Conservation (phyloP, 1,284 basidiomycete species). For the Ustilago sp. region DNA sequence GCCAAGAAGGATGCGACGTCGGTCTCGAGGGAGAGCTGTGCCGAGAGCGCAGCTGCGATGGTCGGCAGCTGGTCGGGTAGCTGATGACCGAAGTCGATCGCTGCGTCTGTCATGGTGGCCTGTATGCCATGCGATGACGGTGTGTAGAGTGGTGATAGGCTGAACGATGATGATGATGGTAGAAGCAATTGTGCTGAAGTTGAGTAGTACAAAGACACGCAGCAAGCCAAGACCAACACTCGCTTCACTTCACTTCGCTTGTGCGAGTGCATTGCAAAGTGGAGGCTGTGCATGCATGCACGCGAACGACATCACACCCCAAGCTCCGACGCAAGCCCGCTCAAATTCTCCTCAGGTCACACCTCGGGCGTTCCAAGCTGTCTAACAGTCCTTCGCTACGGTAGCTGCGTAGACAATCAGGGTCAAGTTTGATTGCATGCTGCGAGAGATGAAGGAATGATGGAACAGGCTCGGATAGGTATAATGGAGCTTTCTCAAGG, state of each 20-base stretch:
- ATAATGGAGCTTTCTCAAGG: no score
- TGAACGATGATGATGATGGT: not conserved
- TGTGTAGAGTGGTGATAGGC: not conserved
- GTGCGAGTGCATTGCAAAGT: not conserved
- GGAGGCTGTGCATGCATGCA: conserved; percentile 12
- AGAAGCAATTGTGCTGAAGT: not conserved
- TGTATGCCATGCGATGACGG: not conserved
- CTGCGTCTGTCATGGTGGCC: conserved; percentile 17
- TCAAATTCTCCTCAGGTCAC: not conserved
- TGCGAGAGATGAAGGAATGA: not conserved
- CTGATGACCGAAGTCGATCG: conserved; percentile 32
- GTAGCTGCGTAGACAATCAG: no score
- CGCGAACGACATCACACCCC: conserved; percentile 17
- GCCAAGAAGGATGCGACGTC: conserved; percentile 49
- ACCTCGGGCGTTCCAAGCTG: not conserved
- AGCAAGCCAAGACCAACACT: conserved; percentile 1
- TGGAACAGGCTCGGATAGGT: no score
- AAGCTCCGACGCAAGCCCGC: not conserved
- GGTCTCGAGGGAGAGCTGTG: conserved; percentile 43
- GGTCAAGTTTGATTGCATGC: no score
- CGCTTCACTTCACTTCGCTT: conserved; percentile 2
- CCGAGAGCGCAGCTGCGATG: conserved; percentile 40
- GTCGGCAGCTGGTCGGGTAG: conserved; percentile 45
- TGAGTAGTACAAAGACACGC: not conserved
- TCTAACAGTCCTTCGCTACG: not conserved